Evolutionary conservation across 352 stramenopile genomes (phyloP).

Genomic region (Pythium phragmiticola): DNA sequence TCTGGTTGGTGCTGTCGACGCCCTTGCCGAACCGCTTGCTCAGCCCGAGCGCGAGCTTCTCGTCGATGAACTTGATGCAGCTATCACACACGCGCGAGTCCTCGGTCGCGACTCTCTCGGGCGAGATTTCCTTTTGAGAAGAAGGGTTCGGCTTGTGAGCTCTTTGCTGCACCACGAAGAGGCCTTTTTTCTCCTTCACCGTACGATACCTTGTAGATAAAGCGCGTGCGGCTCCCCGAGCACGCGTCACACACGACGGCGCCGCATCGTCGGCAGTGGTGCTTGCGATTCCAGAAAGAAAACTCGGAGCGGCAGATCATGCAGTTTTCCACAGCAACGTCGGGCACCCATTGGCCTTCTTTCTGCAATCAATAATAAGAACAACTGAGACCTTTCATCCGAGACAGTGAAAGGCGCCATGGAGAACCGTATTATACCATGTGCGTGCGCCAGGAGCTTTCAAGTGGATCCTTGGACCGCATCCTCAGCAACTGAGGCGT

Average conservation of each 20-base stretch:
- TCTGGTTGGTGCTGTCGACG: conserved; percentile 17
- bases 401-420: neutral
- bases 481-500: conserved; percentile 60
- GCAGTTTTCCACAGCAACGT: conserved; percentile 74
- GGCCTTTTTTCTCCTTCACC: neutral
- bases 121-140: conserved; percentile 52
- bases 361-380: conserved; percentile 24
- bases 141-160: neutral
- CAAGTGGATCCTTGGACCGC: conserved; percentile 78
- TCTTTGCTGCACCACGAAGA: neutral
- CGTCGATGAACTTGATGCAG: conserved; percentile 84
- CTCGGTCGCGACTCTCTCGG: conserved; percentile 57
- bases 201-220: conserved; percentile 74
- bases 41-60: conserved; percentile 77
- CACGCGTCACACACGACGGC: conserved; percentile 79
- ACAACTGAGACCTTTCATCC: too few relatives aligned
- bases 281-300: conserved; percentile 82
- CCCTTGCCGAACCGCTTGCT: conserved; percentile 70
- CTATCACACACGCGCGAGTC: conserved; percentile 76
- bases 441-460: conserved; percentile 85
- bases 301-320: conserved; percentile 87
- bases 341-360: conserved; percentile 83
- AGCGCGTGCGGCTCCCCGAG: conserved; percentile 75
- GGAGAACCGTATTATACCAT: conserved; percentile 44
- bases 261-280: conserved; percentile 88